Percentiles rank a stretch among this genome's conserved stretches.
phyloP scores from a whole-genome alignment of 441 rosid species.

The Syzygium syzygioides region DNA sequence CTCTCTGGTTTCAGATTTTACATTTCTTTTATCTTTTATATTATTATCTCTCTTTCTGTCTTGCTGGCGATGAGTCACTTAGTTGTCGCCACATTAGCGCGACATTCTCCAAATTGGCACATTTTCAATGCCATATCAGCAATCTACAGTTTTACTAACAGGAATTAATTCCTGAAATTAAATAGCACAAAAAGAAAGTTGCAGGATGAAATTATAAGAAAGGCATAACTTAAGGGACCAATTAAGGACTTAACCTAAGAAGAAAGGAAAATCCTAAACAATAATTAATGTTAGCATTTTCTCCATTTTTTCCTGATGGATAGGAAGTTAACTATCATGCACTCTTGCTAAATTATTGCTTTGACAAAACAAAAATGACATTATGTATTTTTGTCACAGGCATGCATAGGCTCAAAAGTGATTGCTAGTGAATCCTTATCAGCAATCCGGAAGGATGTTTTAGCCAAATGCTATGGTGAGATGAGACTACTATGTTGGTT shows the following conservation, averaged over 20 bases:
- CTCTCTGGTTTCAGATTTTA: background rate
- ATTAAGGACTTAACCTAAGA: background rate
- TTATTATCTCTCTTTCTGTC: background rate
- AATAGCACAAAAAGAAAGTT: background rate
- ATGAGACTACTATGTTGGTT: background rate
- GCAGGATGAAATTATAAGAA: background rate
- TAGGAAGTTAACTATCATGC: background rate
- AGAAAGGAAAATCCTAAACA: background rate
- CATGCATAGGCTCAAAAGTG: constrained; percentile 95
- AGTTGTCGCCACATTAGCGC: background rate
- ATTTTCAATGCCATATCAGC: background rate
- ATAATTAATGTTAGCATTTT: background rate
- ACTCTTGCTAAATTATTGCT: background rate
- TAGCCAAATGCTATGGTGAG: constrained; percentile 97
- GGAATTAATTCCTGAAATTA: background rate
- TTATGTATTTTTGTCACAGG: constrained; percentile 38
- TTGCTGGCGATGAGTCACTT: background rate
- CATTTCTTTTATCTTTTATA: background rate
- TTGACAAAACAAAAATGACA: background rate
- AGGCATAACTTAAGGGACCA: background rate
- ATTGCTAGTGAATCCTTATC: constrained; percentile 90
- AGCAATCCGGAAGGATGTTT: constrained; percentile 94
- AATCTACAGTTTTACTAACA: background rate
- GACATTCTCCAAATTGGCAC: background rate
- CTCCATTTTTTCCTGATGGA: background rate